These are phyloP conservation scores for Voacanga thouarsii DNA, from an alignment of 257 asterid species.

Conservation along the genomic window DNA sequence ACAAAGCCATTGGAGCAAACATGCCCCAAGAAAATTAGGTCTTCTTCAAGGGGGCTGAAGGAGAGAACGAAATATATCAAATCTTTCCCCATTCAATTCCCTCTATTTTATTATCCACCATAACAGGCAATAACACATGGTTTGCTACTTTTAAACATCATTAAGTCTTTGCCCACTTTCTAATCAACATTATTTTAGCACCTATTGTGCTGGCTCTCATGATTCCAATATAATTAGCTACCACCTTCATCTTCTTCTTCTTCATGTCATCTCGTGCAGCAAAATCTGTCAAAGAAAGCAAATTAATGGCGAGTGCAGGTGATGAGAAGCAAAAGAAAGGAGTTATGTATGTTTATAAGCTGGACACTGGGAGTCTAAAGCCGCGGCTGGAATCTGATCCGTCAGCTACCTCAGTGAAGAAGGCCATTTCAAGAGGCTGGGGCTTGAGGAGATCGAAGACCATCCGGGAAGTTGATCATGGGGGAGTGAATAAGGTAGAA, in stretches of 20 bases:
- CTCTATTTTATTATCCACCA: slow-evolving; percentile 25
- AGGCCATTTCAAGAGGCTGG: slow-evolving; percentile 29
- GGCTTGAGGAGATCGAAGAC: slow-evolving; percentile 60
- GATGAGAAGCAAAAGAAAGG: slow-evolving; percentile 39
- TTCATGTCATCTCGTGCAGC: not conserved
- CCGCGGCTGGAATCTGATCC: slow-evolving; percentile 15
- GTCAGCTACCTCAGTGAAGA: slow-evolving; percentile 25
- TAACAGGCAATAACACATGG: slow-evolving; percentile 61
- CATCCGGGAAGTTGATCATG: slow-evolving; percentile 25
- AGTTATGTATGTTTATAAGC: slow-evolving; percentile 46
- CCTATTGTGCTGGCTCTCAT: not conserved
- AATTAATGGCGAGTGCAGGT: slow-evolving; percentile 30
- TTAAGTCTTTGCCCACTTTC: slow-evolving; percentile 19
- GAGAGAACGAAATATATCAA: slow-evolving; percentile 36
- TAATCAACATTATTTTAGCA: slow-evolving; percentile 27
- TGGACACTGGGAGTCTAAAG: slow-evolving; percentile 25
- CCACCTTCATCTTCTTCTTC: not conserved
- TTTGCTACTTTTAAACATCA: slow-evolving; percentile 34
- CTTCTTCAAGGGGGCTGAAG: not conserved
- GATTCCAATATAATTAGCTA: not conserved
- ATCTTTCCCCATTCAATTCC: slow-evolving; percentile 17
- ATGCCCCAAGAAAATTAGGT: slow-evolving; percentile 14
- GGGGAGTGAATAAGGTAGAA: slow-evolving; percentile 5
- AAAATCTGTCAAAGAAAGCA: not conserved
- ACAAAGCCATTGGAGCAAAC: slow-evolving; percentile 33